Percentiles rank a stretch among this genome's conserved stretches.
Evolutionary conservation across 179 eudicot genomes (phyloP).

Genomic region (Silene vulgaris): DNA sequence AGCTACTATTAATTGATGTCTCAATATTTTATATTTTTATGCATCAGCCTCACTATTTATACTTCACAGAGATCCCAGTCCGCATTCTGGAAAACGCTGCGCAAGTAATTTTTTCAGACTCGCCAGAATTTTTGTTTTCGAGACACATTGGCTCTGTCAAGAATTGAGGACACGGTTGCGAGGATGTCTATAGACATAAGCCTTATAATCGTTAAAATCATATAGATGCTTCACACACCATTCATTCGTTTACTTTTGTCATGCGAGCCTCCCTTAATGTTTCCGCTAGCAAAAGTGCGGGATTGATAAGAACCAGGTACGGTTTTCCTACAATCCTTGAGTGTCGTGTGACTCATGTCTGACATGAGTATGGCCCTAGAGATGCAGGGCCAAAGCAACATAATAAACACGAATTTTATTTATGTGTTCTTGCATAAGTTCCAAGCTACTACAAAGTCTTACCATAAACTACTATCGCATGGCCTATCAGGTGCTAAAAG

Average conservation of each 20-base stretch:
- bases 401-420: not conserved
- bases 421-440: not conserved
- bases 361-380: not conserved
- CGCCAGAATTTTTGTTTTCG: not conserved
- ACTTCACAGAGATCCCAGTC: not conserved
- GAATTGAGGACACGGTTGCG: not conserved
- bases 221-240: not conserved
- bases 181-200: not conserved
- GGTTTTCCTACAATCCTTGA: not conserved
- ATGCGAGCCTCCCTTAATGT: too few relatives aligned
- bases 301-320: not conserved
- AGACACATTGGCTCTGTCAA: not conserved
- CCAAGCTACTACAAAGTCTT: conserved; percentile 25
- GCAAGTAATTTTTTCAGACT: not conserved
- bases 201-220: not conserved
- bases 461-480: conserved; percentile 82
- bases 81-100: not conserved
- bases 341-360: not conserved
- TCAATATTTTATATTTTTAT: not conserved
- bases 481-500: conserved; percentile 71
- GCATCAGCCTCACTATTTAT: not conserved
- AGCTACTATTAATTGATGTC: not conserved
- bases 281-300: too few relatives aligned
- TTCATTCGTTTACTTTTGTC: too few relatives aligned
- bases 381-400: not conserved